Evolutionary conservation across 179 eudicot genomes (phyloP), one percentile per base, ranked within the genome.

Genomic region (Beta corolliflora): DNA sequence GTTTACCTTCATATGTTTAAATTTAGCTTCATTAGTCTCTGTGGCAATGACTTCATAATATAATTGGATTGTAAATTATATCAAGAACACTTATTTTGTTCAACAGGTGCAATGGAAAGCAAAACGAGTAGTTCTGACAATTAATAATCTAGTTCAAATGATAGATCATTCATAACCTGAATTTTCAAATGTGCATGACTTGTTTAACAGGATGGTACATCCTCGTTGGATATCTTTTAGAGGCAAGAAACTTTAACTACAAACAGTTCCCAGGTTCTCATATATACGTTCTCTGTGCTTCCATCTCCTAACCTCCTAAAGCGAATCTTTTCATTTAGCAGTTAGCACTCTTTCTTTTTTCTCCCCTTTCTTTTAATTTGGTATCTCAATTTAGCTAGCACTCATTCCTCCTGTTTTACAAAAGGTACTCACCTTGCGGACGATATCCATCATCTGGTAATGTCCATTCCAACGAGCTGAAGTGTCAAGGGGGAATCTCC

Each of bases 401-500:
- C 61, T 52, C 36, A 44, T 67, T 58, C 25, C 67, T 76, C 50
- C 6, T 41, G 77, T n/a, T 82, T 54, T 82, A 45, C 61, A 29
- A 9, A 68, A 73, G n/a, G n/a, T n/a, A n/a, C n/a, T n/a, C n/a
- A 92, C 98, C 97, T 92, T 94, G 66, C 89, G 84, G 69, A 87
- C 91, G 55, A 94, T 73, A 85, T 92, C 95, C 67, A 94, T 91
- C 93, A 92, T 94, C 87, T 89, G 98, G 79, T 94, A 92, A 77
- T 85, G 90, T 76, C 98, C 98, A 88, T 91, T 89, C 97, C 98
- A 94, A 56, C 97, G 91, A 68, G 91, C 88, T 45, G 98, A 91
- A 77, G 83, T 87, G 84, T 94, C 98, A 55, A 94, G 92, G 1
- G 98, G 98, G 75, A 90, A 87, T 79, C 87, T 90, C 94, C 95